phyloP scores from a whole-genome alignment of 306 rosid species.

The Spatholobus suberectus region DNA sequence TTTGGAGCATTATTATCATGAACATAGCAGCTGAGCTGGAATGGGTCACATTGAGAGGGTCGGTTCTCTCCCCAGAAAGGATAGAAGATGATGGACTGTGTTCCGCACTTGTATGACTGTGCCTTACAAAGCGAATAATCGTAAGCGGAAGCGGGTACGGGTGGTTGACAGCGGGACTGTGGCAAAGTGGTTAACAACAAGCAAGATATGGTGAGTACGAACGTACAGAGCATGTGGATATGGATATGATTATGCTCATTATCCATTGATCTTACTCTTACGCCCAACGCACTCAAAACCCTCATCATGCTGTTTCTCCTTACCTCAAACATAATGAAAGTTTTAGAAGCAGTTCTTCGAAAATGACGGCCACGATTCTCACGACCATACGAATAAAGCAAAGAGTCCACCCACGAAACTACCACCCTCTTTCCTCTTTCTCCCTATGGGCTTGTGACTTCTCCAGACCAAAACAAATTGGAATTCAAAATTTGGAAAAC shows the following conservation, averaged over 20 bases:
- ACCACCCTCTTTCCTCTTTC: conserved; percentile 12
- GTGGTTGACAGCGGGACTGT: not conserved
- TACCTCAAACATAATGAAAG: too few species aligned
- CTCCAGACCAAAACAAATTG: not conserved
- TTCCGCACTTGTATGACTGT: conserved; percentile 40
- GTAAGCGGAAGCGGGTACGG: too few species aligned
- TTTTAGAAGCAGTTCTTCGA: not conserved
- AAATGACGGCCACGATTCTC: not conserved
- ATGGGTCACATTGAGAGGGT: not conserved
- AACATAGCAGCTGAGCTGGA: conserved; percentile 18
- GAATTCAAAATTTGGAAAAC: not conserved
- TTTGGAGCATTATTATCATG: fast-evolving
- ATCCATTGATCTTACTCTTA: not conserved
- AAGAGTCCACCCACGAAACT: conserved; percentile 14
- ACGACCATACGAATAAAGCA: not conserved
- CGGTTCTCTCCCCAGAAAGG: conserved; percentile 49
- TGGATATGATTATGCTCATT: too few species aligned
- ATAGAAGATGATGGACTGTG: not conserved
- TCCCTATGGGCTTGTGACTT: too few species aligned
- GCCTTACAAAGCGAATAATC: not conserved
- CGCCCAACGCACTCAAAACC: too few species aligned
- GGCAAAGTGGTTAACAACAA: not conserved
- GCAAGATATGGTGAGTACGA: not conserved
- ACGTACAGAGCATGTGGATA: not conserved
- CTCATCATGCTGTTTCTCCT: too few species aligned